phyloP scores from a whole-genome alignment of 768 basidiomycete species.

The Boletus bicolor region DNA sequence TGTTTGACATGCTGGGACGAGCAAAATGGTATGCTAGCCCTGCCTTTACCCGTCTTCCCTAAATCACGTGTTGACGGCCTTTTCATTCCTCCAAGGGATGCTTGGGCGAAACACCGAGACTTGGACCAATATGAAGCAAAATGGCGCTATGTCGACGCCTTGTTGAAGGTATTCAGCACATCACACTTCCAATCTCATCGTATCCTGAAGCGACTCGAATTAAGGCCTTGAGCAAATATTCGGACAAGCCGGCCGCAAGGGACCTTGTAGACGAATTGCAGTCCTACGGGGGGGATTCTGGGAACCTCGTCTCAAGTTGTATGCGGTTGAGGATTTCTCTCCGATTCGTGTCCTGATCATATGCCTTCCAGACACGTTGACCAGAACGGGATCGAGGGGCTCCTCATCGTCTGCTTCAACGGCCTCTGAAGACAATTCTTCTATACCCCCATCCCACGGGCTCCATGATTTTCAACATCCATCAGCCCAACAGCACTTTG shows the following conservation, averaged over 20 bases:
- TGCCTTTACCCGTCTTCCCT: not conserved
- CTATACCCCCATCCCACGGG: constrained; percentile 18
- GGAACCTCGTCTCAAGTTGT: constrained; percentile 68
- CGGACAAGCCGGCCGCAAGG: constrained; percentile 75
- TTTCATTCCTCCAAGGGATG: constrained; percentile 58
- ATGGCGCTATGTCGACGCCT: constrained; percentile 83
- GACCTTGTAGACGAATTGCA: constrained; percentile 76
- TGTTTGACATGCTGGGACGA: constrained; percentile 88
- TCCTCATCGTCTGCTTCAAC: constrained; percentile 69
- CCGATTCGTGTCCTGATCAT: not conserved
- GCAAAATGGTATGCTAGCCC: constrained; percentile 77
- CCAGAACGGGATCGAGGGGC: constrained; percentile 42
- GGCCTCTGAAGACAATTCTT: constrained; percentile 40
- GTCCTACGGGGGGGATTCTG: constrained; percentile 67
- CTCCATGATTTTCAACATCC: constrained; percentile 14
- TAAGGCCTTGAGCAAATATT: constrained; percentile 77
- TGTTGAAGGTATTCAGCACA: constrained; percentile 61
- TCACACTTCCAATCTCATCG: not conserved
- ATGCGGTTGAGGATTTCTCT: constrained; percentile 13
- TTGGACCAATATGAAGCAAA: constrained; percentile 78
- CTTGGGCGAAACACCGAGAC: constrained; percentile 92
- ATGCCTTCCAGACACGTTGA: constrained; percentile 32
- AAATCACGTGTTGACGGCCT: constrained; percentile 23
- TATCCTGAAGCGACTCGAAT: not conserved
- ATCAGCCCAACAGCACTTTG: constrained; percentile 12